Base-by-base conservation (phyloP, 148 eudicot species). In the Fallopia convolvulus region DNA sequence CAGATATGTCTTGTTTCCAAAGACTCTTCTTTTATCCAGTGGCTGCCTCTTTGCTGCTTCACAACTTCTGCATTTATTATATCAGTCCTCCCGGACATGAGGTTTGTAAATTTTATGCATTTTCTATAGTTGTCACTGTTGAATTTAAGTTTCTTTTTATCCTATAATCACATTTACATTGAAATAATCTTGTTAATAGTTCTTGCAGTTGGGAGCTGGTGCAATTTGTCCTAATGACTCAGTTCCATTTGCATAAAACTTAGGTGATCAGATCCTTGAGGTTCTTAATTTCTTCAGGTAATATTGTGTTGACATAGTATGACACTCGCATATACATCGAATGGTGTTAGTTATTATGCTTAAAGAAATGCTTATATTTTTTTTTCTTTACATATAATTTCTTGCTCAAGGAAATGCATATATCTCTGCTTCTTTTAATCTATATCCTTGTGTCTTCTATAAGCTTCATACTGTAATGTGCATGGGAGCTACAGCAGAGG, bases 401-500 rank as follows among this genome's bases (percentile, higher is more conserved):
- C 30, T 26, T 26, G 30, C 30, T 26, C 30, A 26, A 26, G 30
- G 44, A 41, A 4, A 41, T 41, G 44, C 30, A 26, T 26, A 26
- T 26, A 26, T 26, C 30, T 26, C 30, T 41, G 5, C 23, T 20
- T 20, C 9, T 56, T n/a, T 4, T 7, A 20, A n/a, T 56, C n/a
- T 56, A n/a, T 56, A 26, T n/a, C n/a, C 23, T 17, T 68, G 4
- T 68, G 41, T 11, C 75, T 71, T 81, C 15, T 76, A 26, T 85
- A 94, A 97, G 79, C 90, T 94, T 72, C 89, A 91, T 74, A 83
- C 88, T 42, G 95, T 90, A 77, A 88, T 94, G 97, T 90, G 92
- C 79, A 83, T 92, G 94, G 98, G 98, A 2, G 97, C 90, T 74
- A 94, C 94, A 55, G 91, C 98, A 76, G 97, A 97, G 82, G 97